A percentile compares a stretch with the other conserved stretches of the same genome.
These are phyloP conservation scores for Dactylellina parvicollis DNA, from an alignment of 2,329 filamentous ascomycete genomes.

Conservation along the genomic window DNA sequence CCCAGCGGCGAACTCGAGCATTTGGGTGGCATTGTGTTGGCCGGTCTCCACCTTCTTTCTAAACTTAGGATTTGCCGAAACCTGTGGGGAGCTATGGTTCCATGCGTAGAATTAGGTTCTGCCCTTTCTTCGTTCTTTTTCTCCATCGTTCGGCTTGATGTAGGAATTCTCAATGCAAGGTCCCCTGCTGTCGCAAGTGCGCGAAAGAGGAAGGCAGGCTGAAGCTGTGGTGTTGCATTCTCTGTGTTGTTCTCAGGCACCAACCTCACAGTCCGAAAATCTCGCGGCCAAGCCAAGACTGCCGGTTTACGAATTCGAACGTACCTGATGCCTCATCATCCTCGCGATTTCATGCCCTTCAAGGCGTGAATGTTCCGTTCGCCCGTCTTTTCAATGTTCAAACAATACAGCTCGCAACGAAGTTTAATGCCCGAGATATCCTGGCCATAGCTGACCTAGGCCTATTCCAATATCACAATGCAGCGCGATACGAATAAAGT, in stretches of 20 bases:
- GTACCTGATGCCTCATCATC: background rate
- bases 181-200: background rate
- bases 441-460: background rate
- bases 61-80: constrained; percentile 13
- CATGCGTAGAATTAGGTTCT: background rate
- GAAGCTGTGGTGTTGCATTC: background rate
- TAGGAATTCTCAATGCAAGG: background rate
- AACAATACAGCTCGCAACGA: too few relatives aligned
- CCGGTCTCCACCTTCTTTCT: background rate
- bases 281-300: background rate
- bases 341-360: background rate
- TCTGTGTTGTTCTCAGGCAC: background rate
- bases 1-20: too few relatives aligned
- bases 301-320: background rate
- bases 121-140: background rate
- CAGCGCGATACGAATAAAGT: background rate
- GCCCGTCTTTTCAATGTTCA: too few relatives aligned
- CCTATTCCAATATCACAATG: background rate
- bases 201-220: constrained; percentile 12
- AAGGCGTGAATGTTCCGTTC: background rate
- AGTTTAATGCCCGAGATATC: too few relatives aligned
- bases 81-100: background rate
- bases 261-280: background rate
- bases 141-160: background rate
- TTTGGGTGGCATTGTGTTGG: background rate